Base-by-base conservation (phyloP, 2,329 filamentous ascomycete genomes). In the Cryphonectria parasitica region DNA sequence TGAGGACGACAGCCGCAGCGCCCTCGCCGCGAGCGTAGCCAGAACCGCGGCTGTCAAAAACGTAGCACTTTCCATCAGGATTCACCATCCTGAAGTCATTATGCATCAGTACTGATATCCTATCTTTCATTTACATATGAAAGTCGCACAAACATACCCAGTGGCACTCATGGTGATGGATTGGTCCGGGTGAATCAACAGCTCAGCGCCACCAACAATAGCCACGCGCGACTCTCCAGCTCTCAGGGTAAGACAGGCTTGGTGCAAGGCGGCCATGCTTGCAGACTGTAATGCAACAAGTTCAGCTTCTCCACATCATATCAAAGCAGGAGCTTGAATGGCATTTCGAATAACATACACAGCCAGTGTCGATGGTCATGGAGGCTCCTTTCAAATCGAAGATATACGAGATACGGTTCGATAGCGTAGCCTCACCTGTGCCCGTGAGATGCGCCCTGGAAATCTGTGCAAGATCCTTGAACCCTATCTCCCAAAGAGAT, bases 11-110 rank as follows among this genome's bases (percentile, higher is more conserved):
- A 45, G 78, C 74, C 3, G 77, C 80, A n/a, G 77, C 75, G 7
- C 81, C 82, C 71, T 83, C 82, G 5, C 80, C 80, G 19, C 79
- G 75, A 2, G 76, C 79, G 54, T 81, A 82, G 3, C 82, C 82
- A 60, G 79, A 75, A 4, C 78, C 80, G 25, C 77, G 74, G 56
- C 75, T 68, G 65, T 81, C 80, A 62, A 77, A 80, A 10, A 74
- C 71, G 15, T 75, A 73, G 31, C 74, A 75, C 28, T 70, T 74
- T 2, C 78, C 75, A 54, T 74, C 72, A 8, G 73, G 69, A 39
- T 74, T 74, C 10, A 76, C 62, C 70, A 71, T 73, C 6, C 69
- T 70, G 49, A n/a, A 8, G 10, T 6, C 15, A 19, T 2, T 15
- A 36, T 22, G 28, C 17, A 58, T 58, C 15, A 58, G 54, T 58